Evolutionary conservation across 108 stramenopile genomes (phyloP), one percentile per base, ranked within the genome.

Genomic region (Skeletonema menzelii): DNA sequence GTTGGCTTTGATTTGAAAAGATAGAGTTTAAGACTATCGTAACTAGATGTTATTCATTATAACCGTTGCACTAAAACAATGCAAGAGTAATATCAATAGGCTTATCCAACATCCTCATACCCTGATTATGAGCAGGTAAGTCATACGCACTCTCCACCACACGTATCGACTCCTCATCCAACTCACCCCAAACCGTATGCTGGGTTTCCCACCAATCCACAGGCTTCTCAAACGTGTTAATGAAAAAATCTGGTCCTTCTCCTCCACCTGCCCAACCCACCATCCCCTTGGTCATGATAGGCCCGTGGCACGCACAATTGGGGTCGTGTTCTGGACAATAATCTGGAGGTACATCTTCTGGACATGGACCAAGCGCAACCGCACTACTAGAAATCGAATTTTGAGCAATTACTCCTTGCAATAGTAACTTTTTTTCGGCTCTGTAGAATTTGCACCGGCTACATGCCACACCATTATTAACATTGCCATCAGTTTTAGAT

Each of bases 261-360:
- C 78, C 65, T 26, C 91, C 91, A 8, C 82, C 91, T 1, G 91
- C 91, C 91, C 91, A 92, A 24, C 77, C 91, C 2, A 92, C 91
- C 79, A 85, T 81, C 5, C 91, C 91, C 59, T 78, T 61, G n/a
- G 82, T 87, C 88, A 92, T 92, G 2, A 76, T 32, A 12, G 84
- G 84, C 15, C 91, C 91, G 61, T 92, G 91, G 67, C 92, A 93
- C 12, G 76, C 89, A 67, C 89, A 90, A 32, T 78, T 49, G 10
- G 66, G 63, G 71, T 93, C 92, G 70, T 86, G 86, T 44, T 66
- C 65, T 6, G 91, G 91, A 75, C 91, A 92, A 2, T 83, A 66
- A 3, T 19, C 15, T 5, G 77, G 82, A 5, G 44, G 53, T 8
- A 77, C 76, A 8, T 65, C 31, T 2, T 72, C 82, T 12, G 89